Evolutionary conservation across 2,329 filamentous ascomycete genomes (phyloP).

Genomic region (Penicillium sp.): DNA sequence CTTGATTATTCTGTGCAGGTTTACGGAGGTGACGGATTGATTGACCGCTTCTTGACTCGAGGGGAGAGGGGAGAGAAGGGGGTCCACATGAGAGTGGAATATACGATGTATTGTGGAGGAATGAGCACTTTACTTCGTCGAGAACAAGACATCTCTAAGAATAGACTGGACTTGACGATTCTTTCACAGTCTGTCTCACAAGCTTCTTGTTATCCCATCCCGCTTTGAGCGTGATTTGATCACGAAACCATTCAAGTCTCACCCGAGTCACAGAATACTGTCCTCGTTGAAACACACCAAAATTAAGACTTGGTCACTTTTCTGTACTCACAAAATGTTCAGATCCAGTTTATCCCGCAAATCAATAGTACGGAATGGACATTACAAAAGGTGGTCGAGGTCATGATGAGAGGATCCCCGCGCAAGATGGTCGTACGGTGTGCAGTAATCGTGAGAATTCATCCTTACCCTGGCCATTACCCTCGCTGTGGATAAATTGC

Average conservation of each 20-base stretch:
- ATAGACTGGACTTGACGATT: background rate
- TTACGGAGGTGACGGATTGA: background rate
- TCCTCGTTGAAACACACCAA: background rate
- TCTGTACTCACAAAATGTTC: background rate
- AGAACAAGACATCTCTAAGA: too few relatives aligned
- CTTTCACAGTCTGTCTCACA: too few relatives aligned
- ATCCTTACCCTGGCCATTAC: background rate
- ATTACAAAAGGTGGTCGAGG: background rate
- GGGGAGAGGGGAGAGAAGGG: background rate
- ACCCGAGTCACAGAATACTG: background rate
- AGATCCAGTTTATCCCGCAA: background rate
- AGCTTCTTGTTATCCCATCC: background rate
- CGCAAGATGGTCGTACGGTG: background rate
- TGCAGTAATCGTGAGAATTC: background rate
- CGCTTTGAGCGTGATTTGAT: too few relatives aligned
- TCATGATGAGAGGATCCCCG: background rate
- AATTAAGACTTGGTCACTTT: background rate
- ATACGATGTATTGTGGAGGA: background rate
- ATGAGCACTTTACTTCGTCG: background rate
- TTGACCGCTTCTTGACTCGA: constrained; percentile 2
- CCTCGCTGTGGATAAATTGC: background rate
- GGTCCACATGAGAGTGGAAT: background rate
- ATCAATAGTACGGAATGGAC: background rate
- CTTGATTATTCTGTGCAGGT: background rate
- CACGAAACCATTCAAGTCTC: background rate